Conservation (phyloP, 2,329 filamentous ascomycete species). For the Apiospora pterosperma region DNA sequence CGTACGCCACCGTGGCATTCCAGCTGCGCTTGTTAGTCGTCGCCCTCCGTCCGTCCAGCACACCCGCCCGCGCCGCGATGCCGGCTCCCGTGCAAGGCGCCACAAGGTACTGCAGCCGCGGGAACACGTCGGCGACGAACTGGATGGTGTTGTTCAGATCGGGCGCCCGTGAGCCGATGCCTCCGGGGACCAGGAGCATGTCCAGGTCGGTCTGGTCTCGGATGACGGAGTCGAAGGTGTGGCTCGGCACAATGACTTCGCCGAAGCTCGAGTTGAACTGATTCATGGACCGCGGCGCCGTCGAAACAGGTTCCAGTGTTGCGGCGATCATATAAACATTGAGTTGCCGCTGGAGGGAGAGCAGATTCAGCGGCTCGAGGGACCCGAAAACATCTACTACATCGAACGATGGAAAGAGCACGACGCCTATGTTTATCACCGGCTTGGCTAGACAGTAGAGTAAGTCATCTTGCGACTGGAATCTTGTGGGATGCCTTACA, state of each 20-base stretch:
- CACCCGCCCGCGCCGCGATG: conserved; percentile 54
- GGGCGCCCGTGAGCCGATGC: conserved; percentile 42
- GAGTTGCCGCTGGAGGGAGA: conserved; percentile 32
- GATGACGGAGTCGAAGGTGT: conserved; percentile 42
- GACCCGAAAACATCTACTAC: conserved; percentile 43
- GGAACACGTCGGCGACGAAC: conserved; percentile 43
- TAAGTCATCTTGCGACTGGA: neutral
- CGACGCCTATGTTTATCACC: conserved; percentile 27
- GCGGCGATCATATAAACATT: conserved; percentile 39
- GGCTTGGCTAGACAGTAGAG: neutral
- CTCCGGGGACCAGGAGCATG: conserved; percentile 65
- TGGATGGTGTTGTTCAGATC: conserved; percentile 34
- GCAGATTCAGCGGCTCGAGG: conserved; percentile 41
- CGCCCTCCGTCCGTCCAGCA: conserved; percentile 57
- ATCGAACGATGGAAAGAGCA: conserved; percentile 43
- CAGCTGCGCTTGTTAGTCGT: conserved; percentile 60
- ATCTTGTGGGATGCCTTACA: neutral
- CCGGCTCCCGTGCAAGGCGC: conserved; percentile 66
- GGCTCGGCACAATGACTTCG: conserved; percentile 36
- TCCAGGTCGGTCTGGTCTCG: conserved; percentile 48
- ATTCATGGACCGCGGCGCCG: conserved; percentile 17
- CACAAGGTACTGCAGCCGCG: conserved; percentile 51
- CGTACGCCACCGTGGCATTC: conserved; percentile 24
- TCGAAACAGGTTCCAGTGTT: conserved; percentile 38
- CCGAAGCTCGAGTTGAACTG: conserved; percentile 23